A percentile compares a stretch with the other conserved stretches of the same genome.
Evolutionary conservation across 225 moss, liverwort and hornwort species (phyloP).

Genomic region (Pseudoscleropodium purum): DNA sequence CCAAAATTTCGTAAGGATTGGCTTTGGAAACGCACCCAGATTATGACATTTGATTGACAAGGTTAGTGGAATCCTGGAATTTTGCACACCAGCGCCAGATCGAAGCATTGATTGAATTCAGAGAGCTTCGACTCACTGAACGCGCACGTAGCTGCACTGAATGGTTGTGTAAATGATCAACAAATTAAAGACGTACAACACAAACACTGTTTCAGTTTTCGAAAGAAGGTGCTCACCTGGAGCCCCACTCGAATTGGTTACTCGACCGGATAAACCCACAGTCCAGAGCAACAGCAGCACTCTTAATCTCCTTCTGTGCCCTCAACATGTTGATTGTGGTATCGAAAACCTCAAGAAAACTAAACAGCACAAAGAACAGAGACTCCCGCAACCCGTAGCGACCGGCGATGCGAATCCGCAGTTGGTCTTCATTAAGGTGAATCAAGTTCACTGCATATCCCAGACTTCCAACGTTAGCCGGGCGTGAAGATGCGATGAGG

Average conservation of each 20-base stretch:
- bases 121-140: not conserved
- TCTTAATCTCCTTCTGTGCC: not conserved
- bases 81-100: not conserved
- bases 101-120: not conserved
- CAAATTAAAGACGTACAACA: not conserved
- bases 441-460: slow-evolving; percentile 37
- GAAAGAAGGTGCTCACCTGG: not conserved
- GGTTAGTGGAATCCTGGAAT: not conserved
- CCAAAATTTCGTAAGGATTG: not conserved
- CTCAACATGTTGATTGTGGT: slow-evolving; percentile 1
- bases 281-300: slow-evolving; percentile 21
- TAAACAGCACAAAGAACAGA: slow-evolving; percentile 23
- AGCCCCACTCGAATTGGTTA: slow-evolving; percentile 11
- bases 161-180: not conserved
- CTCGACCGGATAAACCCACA: slow-evolving; percentile 7
- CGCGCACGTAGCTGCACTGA: not conserved
- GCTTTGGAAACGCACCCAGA: not conserved
- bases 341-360: slow-evolving; percentile 16
- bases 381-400: slow-evolving; percentile 25
- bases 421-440: slow-evolving; percentile 8
- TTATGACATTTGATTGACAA: not conserved
- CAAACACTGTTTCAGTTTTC: not conserved
- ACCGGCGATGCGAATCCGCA: not conserved
- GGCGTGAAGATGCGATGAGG: not conserved
- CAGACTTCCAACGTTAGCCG: not conserved